A percentile compares a stretch with the other conserved stretches of the same genome.
phyloP scores from a whole-genome alignment of 176 grass and related monocot species.

The Zoysia pacifica region DNA sequence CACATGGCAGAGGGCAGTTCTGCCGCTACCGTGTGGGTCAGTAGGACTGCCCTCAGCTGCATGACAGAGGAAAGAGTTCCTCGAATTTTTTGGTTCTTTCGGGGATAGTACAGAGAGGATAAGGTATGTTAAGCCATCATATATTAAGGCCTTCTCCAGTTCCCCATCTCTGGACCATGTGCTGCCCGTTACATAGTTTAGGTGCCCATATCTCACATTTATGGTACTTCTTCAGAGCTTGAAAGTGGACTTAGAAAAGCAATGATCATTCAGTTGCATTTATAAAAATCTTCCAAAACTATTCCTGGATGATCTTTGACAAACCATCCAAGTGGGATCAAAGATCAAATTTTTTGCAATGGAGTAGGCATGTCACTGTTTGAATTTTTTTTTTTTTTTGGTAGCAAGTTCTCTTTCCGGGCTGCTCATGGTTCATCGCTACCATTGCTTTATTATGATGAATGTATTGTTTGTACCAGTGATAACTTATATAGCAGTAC shows the following conservation, averaged over 20 bases:
- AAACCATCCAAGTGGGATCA: constrained; percentile 1
- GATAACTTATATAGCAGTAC: neutral
- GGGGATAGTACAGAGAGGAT: constrained; percentile 20
- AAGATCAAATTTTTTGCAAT: constrained; percentile 6
- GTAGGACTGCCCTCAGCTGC: too few relatives aligned
- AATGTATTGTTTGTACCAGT: neutral
- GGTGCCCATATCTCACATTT: constrained; percentile 36
- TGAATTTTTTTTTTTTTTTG: neutral
- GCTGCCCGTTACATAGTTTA: neutral
- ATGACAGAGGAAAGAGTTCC: too few relatives aligned
- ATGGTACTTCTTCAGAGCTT: constrained; percentile 25
- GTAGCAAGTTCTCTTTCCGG: too few relatives aligned
- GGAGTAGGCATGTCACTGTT: constrained; percentile 18
- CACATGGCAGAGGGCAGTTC: too few relatives aligned
- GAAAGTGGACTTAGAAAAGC: neutral
- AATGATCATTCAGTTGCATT: neutral
- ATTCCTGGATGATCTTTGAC: neutral
- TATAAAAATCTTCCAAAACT: neutral
- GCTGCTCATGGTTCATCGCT: too few relatives aligned
- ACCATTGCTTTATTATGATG: too few relatives aligned
- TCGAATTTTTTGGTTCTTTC: constrained; percentile 2
- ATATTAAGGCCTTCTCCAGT: constrained; percentile 25
- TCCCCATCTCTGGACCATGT: constrained; percentile 16
- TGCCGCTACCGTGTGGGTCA: too few relatives aligned
- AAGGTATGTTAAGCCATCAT: constrained; percentile 26